phyloP scores from a whole-genome alignment of 2,329 filamentous ascomycete species.

The Monosporascus sp. region DNA sequence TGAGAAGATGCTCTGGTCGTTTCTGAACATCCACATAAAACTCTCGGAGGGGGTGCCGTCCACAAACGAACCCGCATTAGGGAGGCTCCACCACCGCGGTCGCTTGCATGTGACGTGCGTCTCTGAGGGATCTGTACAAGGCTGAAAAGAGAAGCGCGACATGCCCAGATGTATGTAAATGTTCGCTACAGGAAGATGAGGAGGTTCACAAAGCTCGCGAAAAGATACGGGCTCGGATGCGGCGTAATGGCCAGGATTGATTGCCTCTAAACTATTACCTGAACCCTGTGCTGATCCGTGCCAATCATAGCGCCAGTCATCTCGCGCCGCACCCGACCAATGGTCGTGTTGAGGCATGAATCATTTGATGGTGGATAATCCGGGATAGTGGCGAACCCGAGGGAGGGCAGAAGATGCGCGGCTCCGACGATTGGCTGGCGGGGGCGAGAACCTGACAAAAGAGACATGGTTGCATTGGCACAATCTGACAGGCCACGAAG shows the following conservation, averaged over 20 bases:
- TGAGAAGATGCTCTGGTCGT: too few relatives aligned
- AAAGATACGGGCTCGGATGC: conserved; percentile 1
- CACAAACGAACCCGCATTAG: background rate
- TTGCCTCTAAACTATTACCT: background rate
- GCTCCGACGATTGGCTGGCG: background rate
- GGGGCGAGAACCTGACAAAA: background rate
- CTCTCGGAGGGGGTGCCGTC: background rate
- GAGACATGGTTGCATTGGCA: background rate
- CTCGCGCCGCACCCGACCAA: background rate
- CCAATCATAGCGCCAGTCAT: background rate
- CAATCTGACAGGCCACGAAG: background rate
- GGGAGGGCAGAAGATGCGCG: background rate
- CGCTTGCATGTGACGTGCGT: conserved; percentile 24
- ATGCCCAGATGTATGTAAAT: conserved; percentile 6
- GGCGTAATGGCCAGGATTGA: conserved; percentile 1
- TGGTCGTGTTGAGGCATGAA: background rate
- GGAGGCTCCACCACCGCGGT: conserved; percentile 1
- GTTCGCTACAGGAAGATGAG: conserved; percentile 4
- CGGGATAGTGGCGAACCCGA: background rate
- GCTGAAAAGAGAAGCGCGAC: conserved; percentile 24
- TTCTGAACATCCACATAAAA: background rate
- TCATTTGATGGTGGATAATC: background rate
- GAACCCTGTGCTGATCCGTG: background rate
- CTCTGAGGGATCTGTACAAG: conserved; percentile 22
- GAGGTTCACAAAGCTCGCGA: conserved; percentile 5